Conservation (phyloP, 345 rosid genomes). For the Aegle marmelos region DNA sequence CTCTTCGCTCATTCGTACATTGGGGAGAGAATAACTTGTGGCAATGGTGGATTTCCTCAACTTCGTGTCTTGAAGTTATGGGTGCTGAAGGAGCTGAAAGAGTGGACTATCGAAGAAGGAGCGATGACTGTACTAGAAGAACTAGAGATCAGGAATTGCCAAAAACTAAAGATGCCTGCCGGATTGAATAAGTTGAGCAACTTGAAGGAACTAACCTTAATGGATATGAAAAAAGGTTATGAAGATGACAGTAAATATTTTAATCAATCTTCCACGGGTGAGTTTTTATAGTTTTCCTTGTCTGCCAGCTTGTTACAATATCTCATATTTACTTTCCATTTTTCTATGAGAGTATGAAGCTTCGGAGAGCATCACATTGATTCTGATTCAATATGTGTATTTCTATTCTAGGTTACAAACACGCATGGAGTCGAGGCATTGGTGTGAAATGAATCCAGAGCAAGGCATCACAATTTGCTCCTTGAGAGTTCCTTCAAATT, state of each 20-base stretch:
- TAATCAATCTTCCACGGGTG: neutral
- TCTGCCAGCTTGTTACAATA: no score
- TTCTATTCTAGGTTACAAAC: no score
- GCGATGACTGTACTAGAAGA: slow-evolving; percentile 29
- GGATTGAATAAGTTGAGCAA: slow-evolving; percentile 11
- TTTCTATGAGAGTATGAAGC: no score
- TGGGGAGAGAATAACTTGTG: slow-evolving; percentile 23
- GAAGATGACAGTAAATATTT: neutral
- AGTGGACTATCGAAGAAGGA: slow-evolving; percentile 5
- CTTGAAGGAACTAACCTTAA: slow-evolving; percentile 23
- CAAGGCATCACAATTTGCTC: no score
- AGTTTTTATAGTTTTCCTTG: neutral
- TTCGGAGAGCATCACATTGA: no score
- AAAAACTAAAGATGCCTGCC: neutral
- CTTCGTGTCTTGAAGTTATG: slow-evolving; percentile 38
- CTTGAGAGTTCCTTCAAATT: no score
- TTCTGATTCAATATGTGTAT: no score
- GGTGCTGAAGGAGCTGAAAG: slow-evolving; percentile 20
- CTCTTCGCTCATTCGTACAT: slow-evolving; percentile 31
- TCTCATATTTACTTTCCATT: no score
- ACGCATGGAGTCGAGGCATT: no score
- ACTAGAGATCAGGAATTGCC: slow-evolving; percentile 36
- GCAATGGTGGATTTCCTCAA: slow-evolving; percentile 7
- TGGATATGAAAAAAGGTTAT: slow-evolving; percentile 21
- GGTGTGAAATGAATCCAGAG: no score